These are phyloP conservation scores for Arabidopsis hybrid DNA, from an alignment of 441 rosid genomes.

Conservation along the genomic window DNA sequence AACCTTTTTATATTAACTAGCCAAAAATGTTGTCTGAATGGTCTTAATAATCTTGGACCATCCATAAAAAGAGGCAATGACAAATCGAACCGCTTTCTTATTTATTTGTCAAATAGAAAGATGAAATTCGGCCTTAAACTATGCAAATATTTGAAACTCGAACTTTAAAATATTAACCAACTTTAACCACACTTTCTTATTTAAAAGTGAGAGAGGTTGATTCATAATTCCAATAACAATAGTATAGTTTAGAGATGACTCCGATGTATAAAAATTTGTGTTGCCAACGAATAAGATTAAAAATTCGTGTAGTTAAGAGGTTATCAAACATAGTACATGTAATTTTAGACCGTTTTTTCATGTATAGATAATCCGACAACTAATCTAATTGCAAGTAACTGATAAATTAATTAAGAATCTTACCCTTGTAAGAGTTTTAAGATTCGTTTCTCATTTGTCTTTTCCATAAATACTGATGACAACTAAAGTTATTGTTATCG, in stretches of 20 bases:
- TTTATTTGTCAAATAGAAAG: neutral
- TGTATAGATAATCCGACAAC: constrained; percentile 15
- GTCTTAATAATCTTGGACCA: neutral
- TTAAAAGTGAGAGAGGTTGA: too few relatives aligned
- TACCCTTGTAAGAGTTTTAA: constrained; percentile 23
- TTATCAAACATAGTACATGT: too few relatives aligned
- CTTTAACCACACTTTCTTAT: too few relatives aligned
- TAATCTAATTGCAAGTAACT: constrained; percentile 13
- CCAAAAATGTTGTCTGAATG: neutral
- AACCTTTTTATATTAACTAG: neutral
- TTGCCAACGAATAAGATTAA: too few relatives aligned
- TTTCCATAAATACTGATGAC: constrained; percentile 15
- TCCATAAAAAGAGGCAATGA: neutral
- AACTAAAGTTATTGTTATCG: constrained; percentile 27
- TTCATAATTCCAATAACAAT: too few relatives aligned
- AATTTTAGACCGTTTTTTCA: too few relatives aligned
- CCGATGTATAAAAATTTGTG: too few relatives aligned
- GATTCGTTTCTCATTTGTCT: constrained; percentile 23
- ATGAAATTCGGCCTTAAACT: neutral
- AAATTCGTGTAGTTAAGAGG: too few relatives aligned
- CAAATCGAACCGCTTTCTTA: neutral
- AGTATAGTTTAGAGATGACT: too few relatives aligned
- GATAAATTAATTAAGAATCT: constrained; percentile 16
- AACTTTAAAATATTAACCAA: too few relatives aligned
- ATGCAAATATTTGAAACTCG: neutral